Percentiles rank a stretch among this genome's conserved stretches.
Evolutionary conservation across 352 stramenopile species (phyloP).

Genomic region (Globisporangium paroecandrum): DNA sequence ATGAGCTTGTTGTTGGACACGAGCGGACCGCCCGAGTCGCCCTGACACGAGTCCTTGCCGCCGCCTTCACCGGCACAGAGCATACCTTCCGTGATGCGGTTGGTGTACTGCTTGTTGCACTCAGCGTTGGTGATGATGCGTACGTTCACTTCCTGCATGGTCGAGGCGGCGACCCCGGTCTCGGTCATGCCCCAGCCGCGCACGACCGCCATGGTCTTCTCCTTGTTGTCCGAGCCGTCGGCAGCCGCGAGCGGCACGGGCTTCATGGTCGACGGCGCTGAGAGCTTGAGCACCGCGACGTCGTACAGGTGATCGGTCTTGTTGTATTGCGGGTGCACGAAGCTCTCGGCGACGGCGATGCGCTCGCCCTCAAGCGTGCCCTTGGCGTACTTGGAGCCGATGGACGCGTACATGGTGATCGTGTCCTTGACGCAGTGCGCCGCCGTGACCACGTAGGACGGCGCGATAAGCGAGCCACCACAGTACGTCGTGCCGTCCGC

Average conservation of each 20-base stretch:
- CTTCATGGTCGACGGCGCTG: slow-evolving; percentile 29
- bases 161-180: slow-evolving; percentile 29
- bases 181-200: slow-evolving; percentile 61
- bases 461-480: slow-evolving; percentile 57
- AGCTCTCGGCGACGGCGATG: slow-evolving; percentile 40
- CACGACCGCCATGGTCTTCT: slow-evolving; percentile 49
- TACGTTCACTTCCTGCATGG: slow-evolving; percentile 55
- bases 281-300: slow-evolving; percentile 55
- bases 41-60: slow-evolving; percentile 60
- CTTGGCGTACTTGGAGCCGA: slow-evolving; percentile 43
- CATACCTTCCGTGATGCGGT: slow-evolving; percentile 60
- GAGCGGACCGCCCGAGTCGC: slow-evolving; percentile 62
- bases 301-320: slow-evolving; percentile 51
- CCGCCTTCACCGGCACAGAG: slow-evolving; percentile 48
- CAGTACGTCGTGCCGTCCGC: slow-evolving; percentile 47
- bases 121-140: slow-evolving; percentile 51
- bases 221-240: slow-evolving; percentile 49
- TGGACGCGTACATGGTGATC: slow-evolving; percentile 41
- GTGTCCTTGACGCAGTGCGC: slow-evolving; percentile 61
- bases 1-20: slow-evolving; percentile 49
- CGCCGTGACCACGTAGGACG: slow-evolving; percentile 68
- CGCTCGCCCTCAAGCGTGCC: slow-evolving; percentile 43
- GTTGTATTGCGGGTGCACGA: slow-evolving; percentile 52
- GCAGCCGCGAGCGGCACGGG: slow-evolving; percentile 31
- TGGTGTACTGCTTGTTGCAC: slow-evolving; percentile 55